phyloP scores from a whole-genome alignment of 1,284 basidiomycete species.

The Kalmanozyma brasiliensis region DNA sequence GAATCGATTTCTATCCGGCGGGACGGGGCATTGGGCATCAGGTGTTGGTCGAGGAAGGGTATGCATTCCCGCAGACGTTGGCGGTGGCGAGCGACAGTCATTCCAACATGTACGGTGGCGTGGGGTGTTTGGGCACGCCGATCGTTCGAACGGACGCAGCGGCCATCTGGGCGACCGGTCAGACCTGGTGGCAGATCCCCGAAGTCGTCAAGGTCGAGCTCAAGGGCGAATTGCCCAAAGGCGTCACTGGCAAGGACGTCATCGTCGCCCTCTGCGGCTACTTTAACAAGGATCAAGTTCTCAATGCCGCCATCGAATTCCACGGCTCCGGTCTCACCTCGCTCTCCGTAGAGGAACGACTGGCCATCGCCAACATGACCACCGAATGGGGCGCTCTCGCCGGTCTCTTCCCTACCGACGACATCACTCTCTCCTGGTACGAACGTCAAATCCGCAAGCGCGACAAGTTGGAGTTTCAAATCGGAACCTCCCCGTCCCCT shows the following conservation, averaged over 20 bases:
- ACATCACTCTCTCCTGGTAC: slow-evolving; percentile 87
- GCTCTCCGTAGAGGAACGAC: slow-evolving; percentile 86
- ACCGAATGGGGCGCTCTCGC: slow-evolving; percentile 98
- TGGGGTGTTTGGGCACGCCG: slow-evolving; percentile 95
- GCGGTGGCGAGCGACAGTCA: slow-evolving; percentile 90
- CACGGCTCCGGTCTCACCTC: slow-evolving; percentile 87
- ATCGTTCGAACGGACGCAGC: slow-evolving; percentile 84
- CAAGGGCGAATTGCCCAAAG: slow-evolving; percentile 80
- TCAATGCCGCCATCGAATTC: slow-evolving; percentile 99
- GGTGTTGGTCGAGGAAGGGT: slow-evolving; percentile 66
- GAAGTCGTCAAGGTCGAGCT: slow-evolving; percentile 95
- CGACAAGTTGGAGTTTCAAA: slow-evolving; percentile 80
- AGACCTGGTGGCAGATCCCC: slow-evolving; percentile 99
- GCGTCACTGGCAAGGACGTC: slow-evolving; percentile 97
- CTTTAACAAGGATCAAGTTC: slow-evolving; percentile 96
- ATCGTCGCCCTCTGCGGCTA: slow-evolving; percentile 96
- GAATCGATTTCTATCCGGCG: slow-evolving; percentile 95
- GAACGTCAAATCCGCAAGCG: slow-evolving; percentile 80
- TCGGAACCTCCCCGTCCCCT: slow-evolving; percentile 72
- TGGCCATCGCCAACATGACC: slow-evolving; percentile 91
- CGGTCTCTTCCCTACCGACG: slow-evolving; percentile 93
- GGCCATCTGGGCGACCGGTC: slow-evolving; percentile 97
- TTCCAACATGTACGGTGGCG: slow-evolving; percentile 98
- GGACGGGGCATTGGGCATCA: slow-evolving; percentile 89
- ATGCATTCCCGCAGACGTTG: slow-evolving; percentile 67